phyloP scores from a whole-genome alignment of 208 protist genomes.

The Leishmania tropica region DNA sequence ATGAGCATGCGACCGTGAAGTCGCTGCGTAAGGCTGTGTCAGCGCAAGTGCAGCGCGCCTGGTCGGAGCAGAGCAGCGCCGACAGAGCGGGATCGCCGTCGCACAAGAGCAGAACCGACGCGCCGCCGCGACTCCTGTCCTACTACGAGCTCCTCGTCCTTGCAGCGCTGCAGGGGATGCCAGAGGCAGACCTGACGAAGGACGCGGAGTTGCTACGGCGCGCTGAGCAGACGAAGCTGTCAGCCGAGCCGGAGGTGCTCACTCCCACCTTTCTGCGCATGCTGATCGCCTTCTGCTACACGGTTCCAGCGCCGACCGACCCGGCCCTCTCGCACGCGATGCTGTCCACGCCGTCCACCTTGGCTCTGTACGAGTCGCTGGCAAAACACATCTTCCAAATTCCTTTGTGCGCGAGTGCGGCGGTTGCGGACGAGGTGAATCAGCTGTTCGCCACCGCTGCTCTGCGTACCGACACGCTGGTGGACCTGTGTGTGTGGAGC shows the following conservation, averaged over 20 bases:
- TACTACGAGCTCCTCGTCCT: conserved; percentile 75
- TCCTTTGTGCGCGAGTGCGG: conserved; percentile 17
- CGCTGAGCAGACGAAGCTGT: conserved; percentile 51
- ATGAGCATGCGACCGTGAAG: conserved; percentile 12
- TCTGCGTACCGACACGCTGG: conserved; percentile 15
- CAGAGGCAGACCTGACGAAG: conserved; percentile 53
- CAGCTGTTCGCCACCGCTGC: conserved; percentile 24
- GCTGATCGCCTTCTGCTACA: conserved; percentile 67
- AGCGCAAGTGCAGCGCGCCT: conserved; percentile 7
- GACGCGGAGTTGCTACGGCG: conserved; percentile 53
- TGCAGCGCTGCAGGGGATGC: conserved; percentile 71
- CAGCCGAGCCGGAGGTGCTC: conserved; percentile 25
- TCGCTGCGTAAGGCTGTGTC: conserved; percentile 10
- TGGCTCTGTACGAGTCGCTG: conserved; percentile 57
- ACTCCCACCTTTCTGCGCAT: conserved; percentile 52
- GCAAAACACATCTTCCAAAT: conserved; percentile 53
- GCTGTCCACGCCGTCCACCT: conserved; percentile 40
- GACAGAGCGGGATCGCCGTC: not conserved
- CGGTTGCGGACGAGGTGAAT: conserved; percentile 15
- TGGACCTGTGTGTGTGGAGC: conserved; percentile 31
- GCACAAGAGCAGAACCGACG: not conserved
- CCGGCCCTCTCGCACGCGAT: conserved; percentile 25
- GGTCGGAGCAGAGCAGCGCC: not conserved
- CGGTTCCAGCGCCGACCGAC: conserved; percentile 30
- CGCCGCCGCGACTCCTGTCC: conserved; percentile 36